Evolutionary conservation across 257 asterid species (phyloP).

Genomic region (Solanum piurae): DNA sequence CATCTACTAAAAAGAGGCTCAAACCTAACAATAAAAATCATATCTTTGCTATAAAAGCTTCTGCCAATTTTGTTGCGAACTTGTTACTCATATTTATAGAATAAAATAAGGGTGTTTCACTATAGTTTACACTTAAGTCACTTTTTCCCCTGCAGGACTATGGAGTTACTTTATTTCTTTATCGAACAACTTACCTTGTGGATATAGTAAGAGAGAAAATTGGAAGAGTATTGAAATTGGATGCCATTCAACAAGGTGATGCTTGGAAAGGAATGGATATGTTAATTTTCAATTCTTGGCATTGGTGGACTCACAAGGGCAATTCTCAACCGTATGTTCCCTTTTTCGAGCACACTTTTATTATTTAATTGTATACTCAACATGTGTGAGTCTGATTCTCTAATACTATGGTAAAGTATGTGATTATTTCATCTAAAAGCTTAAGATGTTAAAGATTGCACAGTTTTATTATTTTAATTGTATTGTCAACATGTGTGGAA

Average conservation of each 20-base stretch:
- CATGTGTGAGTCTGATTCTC: no score
- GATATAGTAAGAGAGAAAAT: slow-evolving; percentile 44
- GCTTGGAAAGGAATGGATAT: slow-evolving; percentile 79
- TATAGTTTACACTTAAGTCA: neutral
- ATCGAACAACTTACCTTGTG: slow-evolving; percentile 57
- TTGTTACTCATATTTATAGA: neutral
- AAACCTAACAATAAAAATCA: neutral
- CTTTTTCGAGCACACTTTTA: no score
- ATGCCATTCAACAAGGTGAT: slow-evolving; percentile 52
- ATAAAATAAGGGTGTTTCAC: neutral
- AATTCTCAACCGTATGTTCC: slow-evolving; percentile 37
- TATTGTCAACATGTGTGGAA: neutral
- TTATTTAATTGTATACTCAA: no score
- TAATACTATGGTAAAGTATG: no score
- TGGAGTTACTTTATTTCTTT: slow-evolving; percentile 40
- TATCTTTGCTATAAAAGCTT: neutral
- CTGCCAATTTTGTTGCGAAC: neutral
- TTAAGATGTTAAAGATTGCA: no score
- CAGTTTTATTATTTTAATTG: no score
- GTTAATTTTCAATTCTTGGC: slow-evolving; percentile 70
- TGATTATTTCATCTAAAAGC: no score
- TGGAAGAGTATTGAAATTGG: slow-evolving; percentile 51
- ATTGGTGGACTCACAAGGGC: slow-evolving; percentile 91
- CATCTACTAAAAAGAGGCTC: neutral
- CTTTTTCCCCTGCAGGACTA: slow-evolving; percentile 32